These are phyloP conservation scores for Climacium dendroides DNA, from an alignment of 225 moss, liverwort and hornwort species.

Conservation along the genomic window DNA sequence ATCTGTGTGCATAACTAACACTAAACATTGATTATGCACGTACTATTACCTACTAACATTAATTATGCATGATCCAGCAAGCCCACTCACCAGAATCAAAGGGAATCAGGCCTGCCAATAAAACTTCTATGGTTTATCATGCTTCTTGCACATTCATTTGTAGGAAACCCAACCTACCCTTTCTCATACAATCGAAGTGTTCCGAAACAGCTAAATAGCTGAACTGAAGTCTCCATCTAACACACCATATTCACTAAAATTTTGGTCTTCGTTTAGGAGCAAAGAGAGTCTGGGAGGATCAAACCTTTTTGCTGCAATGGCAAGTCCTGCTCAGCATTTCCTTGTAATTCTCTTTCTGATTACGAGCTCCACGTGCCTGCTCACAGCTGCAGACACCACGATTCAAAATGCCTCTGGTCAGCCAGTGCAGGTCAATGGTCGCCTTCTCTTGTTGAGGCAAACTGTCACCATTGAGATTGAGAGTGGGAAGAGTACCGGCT, in stretches of 20 bases:
- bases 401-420: conserved; percentile 19
- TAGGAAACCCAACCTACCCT: background rate
- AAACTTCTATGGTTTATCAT: background rate
- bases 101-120: background rate
- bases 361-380: background rate
- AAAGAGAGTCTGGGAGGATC: background rate
- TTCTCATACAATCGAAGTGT: background rate
- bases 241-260: background rate
- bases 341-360: background rate
- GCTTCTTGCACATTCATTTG: background rate
- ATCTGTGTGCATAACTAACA: background rate
- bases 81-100: background rate
- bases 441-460: background rate
- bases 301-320: background rate
- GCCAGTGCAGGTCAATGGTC: conserved; percentile 1
- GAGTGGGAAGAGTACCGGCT: conserved; percentile 1
- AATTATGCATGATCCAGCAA: background rate
- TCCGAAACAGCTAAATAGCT: background rate
- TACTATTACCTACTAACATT: background rate
- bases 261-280: background rate
- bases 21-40: background rate
- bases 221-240: background rate
- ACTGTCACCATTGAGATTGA: background rate
- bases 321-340: background rate
- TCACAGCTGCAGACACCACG: conserved; percentile 8